These are phyloP conservation scores for Kodamaea sagamina DNA, from an alignment of 805 yeast species.

Conservation along the genomic window DNA sequence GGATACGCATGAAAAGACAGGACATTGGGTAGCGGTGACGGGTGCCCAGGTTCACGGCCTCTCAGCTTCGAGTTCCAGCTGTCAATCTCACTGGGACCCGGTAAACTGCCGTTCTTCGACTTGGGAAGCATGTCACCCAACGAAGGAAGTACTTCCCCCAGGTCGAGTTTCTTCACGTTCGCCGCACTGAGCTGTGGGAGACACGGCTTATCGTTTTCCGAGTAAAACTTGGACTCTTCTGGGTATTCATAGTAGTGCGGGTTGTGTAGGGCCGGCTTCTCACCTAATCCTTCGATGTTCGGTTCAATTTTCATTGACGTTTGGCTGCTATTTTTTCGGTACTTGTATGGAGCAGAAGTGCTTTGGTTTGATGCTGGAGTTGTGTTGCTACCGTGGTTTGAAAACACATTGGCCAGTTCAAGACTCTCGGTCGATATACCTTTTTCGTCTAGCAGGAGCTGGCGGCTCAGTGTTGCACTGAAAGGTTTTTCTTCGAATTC, in stretches of 20 bases:
- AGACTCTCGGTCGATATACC: not conserved
- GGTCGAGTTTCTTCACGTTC: slow-evolving; percentile 12
- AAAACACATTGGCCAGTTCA: not conserved
- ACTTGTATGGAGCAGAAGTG: not conserved
- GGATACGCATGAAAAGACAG: slow-evolving; percentile 5
- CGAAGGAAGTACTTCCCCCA: slow-evolving; percentile 9
- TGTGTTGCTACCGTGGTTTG: slow-evolving; percentile 1
- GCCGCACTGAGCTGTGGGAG: slow-evolving; percentile 9
- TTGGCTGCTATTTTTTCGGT: not conserved
- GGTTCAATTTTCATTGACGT: slow-evolving; percentile 2
- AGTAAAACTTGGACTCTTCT: slow-evolving; percentile 17
- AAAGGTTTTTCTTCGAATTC: not conserved
- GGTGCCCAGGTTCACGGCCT: not conserved
- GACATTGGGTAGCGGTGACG: not conserved
- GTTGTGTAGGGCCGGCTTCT: slow-evolving; percentile 10
- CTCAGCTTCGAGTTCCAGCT: slow-evolving; percentile 8
- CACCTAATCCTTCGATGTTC: slow-evolving; percentile 14
- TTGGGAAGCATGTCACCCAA: slow-evolving; percentile 1
- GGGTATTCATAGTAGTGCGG: slow-evolving; percentile 29
- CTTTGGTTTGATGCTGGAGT: slow-evolving; percentile 2
- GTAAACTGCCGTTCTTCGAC: slow-evolving; percentile 5
- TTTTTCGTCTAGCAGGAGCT: not conserved
- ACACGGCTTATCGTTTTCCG: not conserved
- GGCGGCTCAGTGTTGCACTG: too few relatives aligned
- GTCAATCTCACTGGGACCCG: slow-evolving; percentile 11